phyloP scores from a whole-genome alignment of 331 rosid genomes.

The Quercus phellos region DNA sequence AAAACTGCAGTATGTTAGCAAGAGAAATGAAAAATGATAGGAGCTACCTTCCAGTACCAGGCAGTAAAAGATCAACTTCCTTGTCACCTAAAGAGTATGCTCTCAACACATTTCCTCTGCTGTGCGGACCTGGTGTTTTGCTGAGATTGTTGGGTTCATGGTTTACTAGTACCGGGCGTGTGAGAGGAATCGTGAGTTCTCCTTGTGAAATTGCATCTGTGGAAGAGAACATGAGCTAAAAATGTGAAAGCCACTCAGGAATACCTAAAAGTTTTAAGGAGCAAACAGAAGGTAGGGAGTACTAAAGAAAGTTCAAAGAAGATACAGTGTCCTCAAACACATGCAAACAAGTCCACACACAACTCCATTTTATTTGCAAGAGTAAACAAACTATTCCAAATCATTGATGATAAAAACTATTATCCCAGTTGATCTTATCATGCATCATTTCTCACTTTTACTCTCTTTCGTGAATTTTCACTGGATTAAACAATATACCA shows the following conservation, averaged over 20 bases:
- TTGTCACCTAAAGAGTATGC: constrained; percentile 69
- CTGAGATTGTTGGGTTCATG: constrained; percentile 70
- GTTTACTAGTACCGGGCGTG: constrained; percentile 56
- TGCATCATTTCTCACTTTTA: not conserved
- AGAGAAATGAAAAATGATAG: not conserved
- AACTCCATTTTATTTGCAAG: not conserved
- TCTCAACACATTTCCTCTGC: constrained; percentile 64
- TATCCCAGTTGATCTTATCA: not conserved
- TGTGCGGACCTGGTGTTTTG: constrained; percentile 73
- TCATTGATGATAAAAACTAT: not conserved
- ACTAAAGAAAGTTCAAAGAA: not conserved
- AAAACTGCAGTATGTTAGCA: not conserved
- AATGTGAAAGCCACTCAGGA: not conserved
- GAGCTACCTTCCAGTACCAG: constrained; percentile 80
- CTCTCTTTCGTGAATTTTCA: not conserved
- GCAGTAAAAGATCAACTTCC: constrained; percentile 78
- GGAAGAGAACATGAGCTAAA: constrained; percentile 18
- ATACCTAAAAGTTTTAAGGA: not conserved
- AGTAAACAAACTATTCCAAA: not conserved
- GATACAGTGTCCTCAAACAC: not conserved
- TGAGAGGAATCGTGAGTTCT: constrained; percentile 47
- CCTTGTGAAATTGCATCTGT: constrained; percentile 37
- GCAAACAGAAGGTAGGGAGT: not conserved
- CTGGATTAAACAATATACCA: not conserved
- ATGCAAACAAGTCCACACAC: not conserved